Conservation (phyloP, 208 protist genomes). For the Trypanosoma lewisi region DNA sequence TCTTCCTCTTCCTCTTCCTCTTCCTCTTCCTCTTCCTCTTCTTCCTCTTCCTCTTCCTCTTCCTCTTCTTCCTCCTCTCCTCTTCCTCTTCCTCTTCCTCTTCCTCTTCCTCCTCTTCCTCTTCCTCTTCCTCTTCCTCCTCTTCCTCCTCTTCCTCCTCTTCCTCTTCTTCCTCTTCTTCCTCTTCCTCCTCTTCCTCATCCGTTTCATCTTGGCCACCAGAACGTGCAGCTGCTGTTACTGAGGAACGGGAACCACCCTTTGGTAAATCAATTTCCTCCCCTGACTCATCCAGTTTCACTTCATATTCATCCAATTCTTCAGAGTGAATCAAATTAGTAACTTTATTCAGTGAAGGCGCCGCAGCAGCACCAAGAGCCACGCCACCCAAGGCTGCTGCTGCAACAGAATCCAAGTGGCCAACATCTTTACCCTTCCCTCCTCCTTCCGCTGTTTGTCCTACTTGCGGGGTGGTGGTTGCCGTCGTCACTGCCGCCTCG, state of each 20-base stretch:
- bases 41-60: conserved; percentile 3
- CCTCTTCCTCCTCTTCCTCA: conserved; percentile 17
- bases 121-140: conserved; percentile 24
- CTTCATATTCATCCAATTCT: neutral
- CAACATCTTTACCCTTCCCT: neutral
- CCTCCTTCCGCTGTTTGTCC: neutral
- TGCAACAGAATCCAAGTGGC: neutral
- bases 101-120: conserved; percentile 6
- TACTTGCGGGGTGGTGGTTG: neutral
- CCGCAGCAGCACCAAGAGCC: neutral
- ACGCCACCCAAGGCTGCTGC: neutral
- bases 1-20: conserved; percentile 9
- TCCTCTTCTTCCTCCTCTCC: conserved; percentile 19
- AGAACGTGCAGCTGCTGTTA: neutral
- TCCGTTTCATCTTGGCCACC: neutral
- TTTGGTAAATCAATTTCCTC: neutral
- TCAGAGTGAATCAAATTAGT: neutral
- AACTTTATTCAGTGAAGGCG: neutral
- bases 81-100: conserved; percentile 30
- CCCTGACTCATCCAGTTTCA: conserved; percentile 10
- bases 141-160: conserved; percentile 15
- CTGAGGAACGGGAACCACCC: neutral
- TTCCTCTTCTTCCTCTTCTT: conserved; percentile 14
- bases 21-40: conserved; percentile 4
- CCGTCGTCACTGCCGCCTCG: conserved; percentile 8